phyloP scores from a whole-genome alignment of 148 eudicot genomes.

The Linanthus parryae region DNA sequence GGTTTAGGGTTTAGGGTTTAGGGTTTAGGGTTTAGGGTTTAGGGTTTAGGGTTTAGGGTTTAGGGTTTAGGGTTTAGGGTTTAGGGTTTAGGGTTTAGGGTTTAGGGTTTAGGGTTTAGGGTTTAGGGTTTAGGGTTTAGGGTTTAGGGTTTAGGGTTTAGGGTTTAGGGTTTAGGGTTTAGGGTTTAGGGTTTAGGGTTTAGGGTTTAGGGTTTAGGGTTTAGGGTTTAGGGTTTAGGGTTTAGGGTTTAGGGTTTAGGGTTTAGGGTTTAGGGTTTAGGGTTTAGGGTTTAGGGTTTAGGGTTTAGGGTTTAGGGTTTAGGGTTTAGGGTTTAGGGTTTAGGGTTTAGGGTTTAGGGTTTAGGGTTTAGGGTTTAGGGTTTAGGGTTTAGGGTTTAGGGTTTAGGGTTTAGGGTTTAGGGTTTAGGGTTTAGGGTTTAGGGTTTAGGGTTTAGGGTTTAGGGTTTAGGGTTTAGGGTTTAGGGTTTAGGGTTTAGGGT shows the following conservation, averaged over 20 bases:
- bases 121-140: constrained; percentile 24
- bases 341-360: constrained; percentile 29
- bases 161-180: constrained; percentile 22
- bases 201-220: constrained; percentile 12
- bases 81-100: constrained; percentile 21
- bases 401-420: constrained; percentile 19
- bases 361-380: constrained; percentile 21
- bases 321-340: constrained; percentile 28
- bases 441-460: constrained; percentile 22
- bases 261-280: constrained; percentile 16
- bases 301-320: constrained; percentile 26
- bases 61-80: constrained; percentile 22
- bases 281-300: constrained; percentile 22
- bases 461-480: constrained; percentile 14
- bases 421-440: constrained; percentile 11
- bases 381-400: constrained; percentile 20
- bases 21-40: constrained; percentile 14
- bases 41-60: constrained; percentile 20
- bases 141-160: constrained; percentile 27
- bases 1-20: constrained; percentile 19
- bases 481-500: constrained; percentile 13
- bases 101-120: constrained; percentile 25
- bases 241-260: constrained; percentile 18
- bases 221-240: constrained; percentile 19
- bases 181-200: constrained; percentile 11